Percentiles rank a stretch among this genome's conserved stretches.
phyloP scores from a whole-genome alignment of 1,284 basidiomycete species.

The Leccinum variabile region DNA sequence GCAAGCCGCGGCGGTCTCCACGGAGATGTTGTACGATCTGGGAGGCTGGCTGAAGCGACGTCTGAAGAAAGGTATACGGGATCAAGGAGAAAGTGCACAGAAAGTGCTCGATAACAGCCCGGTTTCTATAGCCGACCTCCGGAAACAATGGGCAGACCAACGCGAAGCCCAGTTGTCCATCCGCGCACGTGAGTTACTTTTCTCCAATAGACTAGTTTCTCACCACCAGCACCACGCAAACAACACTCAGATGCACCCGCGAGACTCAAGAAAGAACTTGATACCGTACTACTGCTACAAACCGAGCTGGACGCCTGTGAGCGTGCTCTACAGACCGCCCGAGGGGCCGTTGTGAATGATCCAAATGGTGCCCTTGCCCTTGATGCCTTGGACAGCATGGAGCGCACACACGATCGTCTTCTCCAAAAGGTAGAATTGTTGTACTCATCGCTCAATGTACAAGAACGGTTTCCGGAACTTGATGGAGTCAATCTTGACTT shows the following conservation, averaged over 20 bases:
- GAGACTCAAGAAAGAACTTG: not conserved
- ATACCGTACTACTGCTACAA: not conserved
- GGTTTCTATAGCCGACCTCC: not conserved
- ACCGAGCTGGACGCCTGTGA: not conserved
- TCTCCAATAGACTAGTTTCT: not conserved
- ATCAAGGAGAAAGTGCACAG: not conserved
- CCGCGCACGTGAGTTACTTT: not conserved
- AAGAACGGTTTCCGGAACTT: not conserved
- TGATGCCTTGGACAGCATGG: not conserved
- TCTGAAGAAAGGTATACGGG: not conserved
- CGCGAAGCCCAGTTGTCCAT: not conserved
- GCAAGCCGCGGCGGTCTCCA: not conserved
- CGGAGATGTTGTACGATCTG: not conserved
- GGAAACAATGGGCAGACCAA: not conserved
- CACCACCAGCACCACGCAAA: not conserved
- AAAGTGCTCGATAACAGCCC: not conserved
- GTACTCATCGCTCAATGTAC: not conserved
- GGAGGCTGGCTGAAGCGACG: not conserved
- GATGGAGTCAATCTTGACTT: not conserved
- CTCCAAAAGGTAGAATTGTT: not conserved
- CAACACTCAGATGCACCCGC: not conserved
- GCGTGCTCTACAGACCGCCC: not conserved
- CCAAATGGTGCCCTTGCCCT: not conserved
- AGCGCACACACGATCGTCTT: not conserved
- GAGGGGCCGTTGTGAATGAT: not conserved